Conservation (phyloP, 2,329 filamentous ascomycete genomes). For the Eurotiales sp. region DNA sequence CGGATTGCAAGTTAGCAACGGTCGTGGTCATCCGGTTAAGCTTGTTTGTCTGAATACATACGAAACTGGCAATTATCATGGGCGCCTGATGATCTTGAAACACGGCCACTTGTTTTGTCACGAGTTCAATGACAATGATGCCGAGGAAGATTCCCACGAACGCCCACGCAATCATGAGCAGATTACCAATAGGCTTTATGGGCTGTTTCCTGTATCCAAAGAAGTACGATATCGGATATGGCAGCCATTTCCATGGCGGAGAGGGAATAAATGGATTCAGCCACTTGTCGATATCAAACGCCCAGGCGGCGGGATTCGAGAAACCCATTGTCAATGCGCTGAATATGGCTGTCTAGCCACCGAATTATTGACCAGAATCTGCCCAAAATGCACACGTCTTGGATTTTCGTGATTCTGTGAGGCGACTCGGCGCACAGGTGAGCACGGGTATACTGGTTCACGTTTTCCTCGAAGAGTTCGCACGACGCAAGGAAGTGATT, state of each 20-base stretch:
- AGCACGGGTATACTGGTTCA: too few species aligned
- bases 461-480: too few species aligned
- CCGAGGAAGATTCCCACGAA: slow-evolving; percentile 62
- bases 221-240: slow-evolving; percentile 63
- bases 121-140: slow-evolving; percentile 57
- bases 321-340: slow-evolving; percentile 12
- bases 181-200: slow-evolving; percentile 49
- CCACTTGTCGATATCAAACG: slow-evolving; percentile 74
- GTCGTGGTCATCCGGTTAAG: not conserved
- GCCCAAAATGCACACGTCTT: too few species aligned
- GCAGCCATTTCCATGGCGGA: slow-evolving; percentile 62
- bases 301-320: slow-evolving; percentile 30
- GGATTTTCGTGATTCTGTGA: too few species aligned
- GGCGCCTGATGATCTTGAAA: slow-evolving; percentile 55
- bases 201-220: slow-evolving; percentile 57
- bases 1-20: not conserved
- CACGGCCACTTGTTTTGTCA: slow-evolving; percentile 52
- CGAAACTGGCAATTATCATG: slow-evolving; percentile 66
- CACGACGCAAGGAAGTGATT: not conserved
- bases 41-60: slow-evolving; percentile 39
- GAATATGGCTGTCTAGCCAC: too few species aligned
- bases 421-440: too few species aligned
- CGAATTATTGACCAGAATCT: too few species aligned
- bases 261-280: slow-evolving; percentile 67
- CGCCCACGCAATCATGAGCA: slow-evolving; percentile 60